Conservation (phyloP, 805 yeast species). For the Scheffersomyces lignosus region DNA sequence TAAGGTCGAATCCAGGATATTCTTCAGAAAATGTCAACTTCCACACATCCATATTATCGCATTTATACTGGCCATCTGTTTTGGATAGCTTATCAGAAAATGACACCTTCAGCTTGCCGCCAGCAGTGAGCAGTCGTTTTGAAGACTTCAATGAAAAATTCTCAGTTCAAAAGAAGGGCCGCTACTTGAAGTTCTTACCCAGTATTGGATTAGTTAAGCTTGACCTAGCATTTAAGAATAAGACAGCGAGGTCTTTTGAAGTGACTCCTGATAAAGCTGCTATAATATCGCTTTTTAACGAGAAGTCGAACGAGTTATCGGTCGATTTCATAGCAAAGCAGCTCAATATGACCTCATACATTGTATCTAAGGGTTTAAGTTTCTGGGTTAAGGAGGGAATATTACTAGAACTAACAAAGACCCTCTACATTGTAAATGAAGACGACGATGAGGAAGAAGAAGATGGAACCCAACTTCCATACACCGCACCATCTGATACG, state of each 20-base stretch:
- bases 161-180: conserved; percentile 49
- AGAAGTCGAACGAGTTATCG: conserved; percentile 29
- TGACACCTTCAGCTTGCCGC: conserved; percentile 53
- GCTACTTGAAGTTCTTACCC: conserved; percentile 58
- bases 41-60: conserved; percentile 67
- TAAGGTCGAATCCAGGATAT: conserved; percentile 24
- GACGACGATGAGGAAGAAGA: conserved; percentile 11
- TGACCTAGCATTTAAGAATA: conserved; percentile 46
- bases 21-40: conserved; percentile 20
- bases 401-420: conserved; percentile 37
- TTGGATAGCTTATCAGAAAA: conserved; percentile 23
- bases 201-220: conserved; percentile 63
- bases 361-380: conserved; percentile 36
- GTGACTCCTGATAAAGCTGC: conserved; percentile 75
- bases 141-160: conserved; percentile 46
- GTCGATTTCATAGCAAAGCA: conserved; percentile 29
- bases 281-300: conserved; percentile 52
- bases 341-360: conserved; percentile 44
- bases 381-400: conserved; percentile 71
- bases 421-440: conserved; percentile 43
- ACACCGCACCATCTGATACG: not conserved
- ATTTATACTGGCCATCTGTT: conserved; percentile 78
- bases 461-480: not conserved
- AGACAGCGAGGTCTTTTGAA: conserved; percentile 32
- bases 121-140: conserved; percentile 38